A percentile compares a stretch with the other conserved stretches of the same genome.
These are phyloP conservation scores for Daldinia concentrica DNA, from an alignment of 495 filamentous ascomycete genomes.

Conservation along the genomic window DNA sequence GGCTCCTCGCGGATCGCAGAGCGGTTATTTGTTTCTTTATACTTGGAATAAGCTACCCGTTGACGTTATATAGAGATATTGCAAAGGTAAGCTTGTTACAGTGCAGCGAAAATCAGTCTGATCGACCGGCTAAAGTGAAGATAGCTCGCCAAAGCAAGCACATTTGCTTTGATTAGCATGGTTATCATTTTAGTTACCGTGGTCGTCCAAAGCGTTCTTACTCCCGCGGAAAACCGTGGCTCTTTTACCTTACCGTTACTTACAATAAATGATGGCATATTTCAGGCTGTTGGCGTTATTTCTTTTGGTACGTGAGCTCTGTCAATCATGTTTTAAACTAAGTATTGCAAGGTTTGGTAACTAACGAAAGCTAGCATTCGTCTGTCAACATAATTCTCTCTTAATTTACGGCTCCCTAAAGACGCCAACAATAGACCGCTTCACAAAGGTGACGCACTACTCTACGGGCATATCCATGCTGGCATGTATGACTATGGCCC, in stretches of 20 bases:
- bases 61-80: constrained; percentile 95
- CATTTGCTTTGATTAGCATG: constrained; percentile 92
- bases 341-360: constrained; percentile 6
- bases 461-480: constrained; percentile 87
- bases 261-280: constrained; percentile 82
- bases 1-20: constrained; percentile 80
- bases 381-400: constrained; percentile 95
- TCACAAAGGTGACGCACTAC: constrained; percentile 90
- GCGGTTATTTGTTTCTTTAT: constrained; percentile 87
- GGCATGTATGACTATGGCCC: constrained; percentile 87
- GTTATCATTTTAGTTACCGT: constrained; percentile 85
- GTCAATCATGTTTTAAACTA: neutral
- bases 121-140: constrained; percentile 11
- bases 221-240: constrained; percentile 74
- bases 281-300: constrained; percentile 96
- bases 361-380: constrained; percentile 71
- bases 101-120: neutral
- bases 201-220: constrained; percentile 81
- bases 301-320: constrained; percentile 77
- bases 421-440: constrained; percentile 93
- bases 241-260: constrained; percentile 70
- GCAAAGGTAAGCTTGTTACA: constrained; percentile 73
- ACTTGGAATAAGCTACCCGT: constrained; percentile 85
- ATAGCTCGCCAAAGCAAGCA: constrained; percentile 93
- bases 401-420: constrained; percentile 96